Evolutionary conservation across 805 yeast species (phyloP).

Genomic region (Candida krabiensis): DNA sequence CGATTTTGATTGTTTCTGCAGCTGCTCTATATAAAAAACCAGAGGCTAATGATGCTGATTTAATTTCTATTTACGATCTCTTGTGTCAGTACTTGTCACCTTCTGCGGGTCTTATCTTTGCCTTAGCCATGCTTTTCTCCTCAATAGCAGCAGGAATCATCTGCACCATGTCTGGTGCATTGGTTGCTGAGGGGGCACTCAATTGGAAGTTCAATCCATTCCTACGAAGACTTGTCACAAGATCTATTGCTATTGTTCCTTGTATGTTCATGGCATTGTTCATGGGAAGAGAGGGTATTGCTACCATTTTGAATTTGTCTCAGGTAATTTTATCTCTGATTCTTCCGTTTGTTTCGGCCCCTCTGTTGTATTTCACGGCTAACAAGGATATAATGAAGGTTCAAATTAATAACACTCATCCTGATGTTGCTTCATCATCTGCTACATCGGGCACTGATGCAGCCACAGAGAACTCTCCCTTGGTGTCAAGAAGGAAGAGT

Average conservation of each 20-base stretch:
- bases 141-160: constrained; percentile 93
- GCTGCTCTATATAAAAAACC: constrained; percentile 69
- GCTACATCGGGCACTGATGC: not conserved
- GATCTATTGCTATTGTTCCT: constrained; percentile 79
- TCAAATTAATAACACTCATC: constrained; percentile 29
- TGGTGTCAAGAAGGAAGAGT: constrained; percentile 16
- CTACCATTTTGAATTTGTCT: constrained; percentile 74
- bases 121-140: constrained; percentile 77
- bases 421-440: not conserved
- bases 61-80: constrained; percentile 72
- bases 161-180: constrained; percentile 91
- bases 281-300: constrained; percentile 73
- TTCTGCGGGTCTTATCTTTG: constrained; percentile 80
- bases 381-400: constrained; percentile 67
- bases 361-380: constrained; percentile 80
- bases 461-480: constrained; percentile 3
- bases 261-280: constrained; percentile 69
- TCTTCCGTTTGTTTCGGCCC: constrained; percentile 82
- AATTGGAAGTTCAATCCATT: constrained; percentile 82
- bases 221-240: constrained; percentile 73
- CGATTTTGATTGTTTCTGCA: constrained; percentile 82
- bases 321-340: constrained; percentile 83
- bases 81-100: constrained; percentile 62
- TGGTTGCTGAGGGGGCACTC: constrained; percentile 88
- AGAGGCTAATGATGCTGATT: constrained; percentile 77